These are phyloP conservation scores for Penicillium canariense DNA, from an alignment of 495 filamentous ascomycete species.

Conservation along the genomic window DNA sequence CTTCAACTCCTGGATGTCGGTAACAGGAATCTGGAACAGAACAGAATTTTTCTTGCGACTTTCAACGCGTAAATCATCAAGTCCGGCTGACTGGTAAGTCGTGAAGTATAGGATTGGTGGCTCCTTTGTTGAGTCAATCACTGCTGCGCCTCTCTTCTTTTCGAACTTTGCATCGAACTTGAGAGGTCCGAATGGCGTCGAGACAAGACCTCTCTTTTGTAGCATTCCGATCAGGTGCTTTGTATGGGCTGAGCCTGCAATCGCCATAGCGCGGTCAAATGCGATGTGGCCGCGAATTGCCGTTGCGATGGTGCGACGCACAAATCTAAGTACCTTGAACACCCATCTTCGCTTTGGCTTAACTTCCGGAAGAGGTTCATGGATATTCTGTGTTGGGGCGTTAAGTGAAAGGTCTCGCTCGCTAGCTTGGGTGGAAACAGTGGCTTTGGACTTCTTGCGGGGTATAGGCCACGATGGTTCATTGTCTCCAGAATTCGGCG, in stretches of 20 bases:
- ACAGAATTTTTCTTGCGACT: slow-evolving; percentile 42
- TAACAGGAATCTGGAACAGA: slow-evolving; percentile 50
- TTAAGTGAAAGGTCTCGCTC: slow-evolving; percentile 20
- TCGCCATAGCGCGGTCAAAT: slow-evolving; percentile 66
- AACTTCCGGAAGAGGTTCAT: slow-evolving; percentile 6
- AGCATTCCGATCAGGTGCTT: slow-evolving; percentile 71
- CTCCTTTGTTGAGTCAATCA: slow-evolving; percentile 59
- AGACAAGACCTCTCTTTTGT: slow-evolving; percentile 40
- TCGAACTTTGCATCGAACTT: slow-evolving; percentile 71
- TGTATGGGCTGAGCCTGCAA: slow-evolving; percentile 62
- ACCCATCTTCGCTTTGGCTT: slow-evolving; percentile 46
- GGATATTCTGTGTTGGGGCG: background rate
- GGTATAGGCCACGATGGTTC: slow-evolving; percentile 21
- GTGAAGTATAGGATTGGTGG: slow-evolving; percentile 43
- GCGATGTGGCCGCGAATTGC: slow-evolving; percentile 67
- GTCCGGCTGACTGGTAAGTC: slow-evolving; percentile 42
- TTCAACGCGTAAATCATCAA: slow-evolving; percentile 35
- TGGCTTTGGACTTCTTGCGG: slow-evolving; percentile 38
- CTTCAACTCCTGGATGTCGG: slow-evolving; percentile 65
- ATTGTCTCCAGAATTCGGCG: slow-evolving; percentile 51
- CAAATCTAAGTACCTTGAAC: slow-evolving; percentile 59
- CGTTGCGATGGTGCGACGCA: slow-evolving; percentile 67
- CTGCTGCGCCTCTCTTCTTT: slow-evolving; percentile 69
- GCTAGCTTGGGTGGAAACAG: slow-evolving; percentile 8
- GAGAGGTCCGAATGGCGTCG: slow-evolving; percentile 59